Conservation (phyloP, 148 eudicot species). For the Rhododendron henanense region DNA sequence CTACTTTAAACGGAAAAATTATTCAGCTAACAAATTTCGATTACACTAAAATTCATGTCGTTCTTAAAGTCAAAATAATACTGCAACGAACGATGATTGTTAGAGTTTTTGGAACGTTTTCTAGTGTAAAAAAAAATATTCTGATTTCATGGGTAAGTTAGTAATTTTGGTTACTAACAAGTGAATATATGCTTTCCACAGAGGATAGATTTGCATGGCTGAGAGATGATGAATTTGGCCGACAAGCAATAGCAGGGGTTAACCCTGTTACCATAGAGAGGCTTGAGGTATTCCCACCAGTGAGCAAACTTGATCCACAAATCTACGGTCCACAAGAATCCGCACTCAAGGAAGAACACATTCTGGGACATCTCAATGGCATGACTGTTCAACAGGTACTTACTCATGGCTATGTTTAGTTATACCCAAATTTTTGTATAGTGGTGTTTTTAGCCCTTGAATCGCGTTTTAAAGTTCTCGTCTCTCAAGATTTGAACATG, state of each 20-base stretch:
- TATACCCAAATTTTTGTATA: too few relatives aligned
- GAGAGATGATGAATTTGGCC: slow-evolving; percentile 93
- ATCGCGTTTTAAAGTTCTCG: too few relatives aligned
- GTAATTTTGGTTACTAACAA: not conserved
- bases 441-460: too few relatives aligned
- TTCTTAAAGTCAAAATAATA: not conserved
- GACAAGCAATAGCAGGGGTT: slow-evolving; percentile 87
- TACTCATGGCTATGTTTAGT: not conserved
- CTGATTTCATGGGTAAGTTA: not conserved
- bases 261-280: slow-evolving; percentile 78
- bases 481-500: too few relatives aligned
- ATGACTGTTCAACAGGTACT: slow-evolving; percentile 78
- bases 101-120: too few relatives aligned
- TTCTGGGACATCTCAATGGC: slow-evolving; percentile 69
- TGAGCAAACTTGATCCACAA: slow-evolving; percentile 80
- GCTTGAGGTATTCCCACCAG: slow-evolving; percentile 69
- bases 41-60: not conserved
- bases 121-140: too few relatives aligned
- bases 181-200: slow-evolving; percentile 20
- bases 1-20: not conserved
- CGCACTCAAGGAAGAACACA: slow-evolving; percentile 76
- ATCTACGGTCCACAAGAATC: slow-evolving; percentile 68
- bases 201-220: slow-evolving; percentile 95
- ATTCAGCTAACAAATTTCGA: too few relatives aligned
- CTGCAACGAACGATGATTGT: too few relatives aligned